Conservation (phyloP, 768 basidiomycete species). For the Mycena rosella region DNA sequence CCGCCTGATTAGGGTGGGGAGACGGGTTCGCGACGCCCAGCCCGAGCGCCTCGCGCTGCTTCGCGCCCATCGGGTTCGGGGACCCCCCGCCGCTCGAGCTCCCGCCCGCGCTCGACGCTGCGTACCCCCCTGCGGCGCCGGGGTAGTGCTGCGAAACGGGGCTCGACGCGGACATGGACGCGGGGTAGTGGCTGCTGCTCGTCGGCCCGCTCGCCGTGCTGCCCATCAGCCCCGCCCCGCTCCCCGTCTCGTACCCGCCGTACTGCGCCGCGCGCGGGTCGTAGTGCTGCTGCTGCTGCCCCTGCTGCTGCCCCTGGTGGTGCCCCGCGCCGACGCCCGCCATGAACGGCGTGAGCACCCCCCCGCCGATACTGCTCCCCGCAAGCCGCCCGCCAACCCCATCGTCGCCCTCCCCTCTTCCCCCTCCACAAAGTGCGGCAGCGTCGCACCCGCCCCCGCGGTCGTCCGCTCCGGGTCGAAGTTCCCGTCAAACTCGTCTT, state of each 20-base stretch:
- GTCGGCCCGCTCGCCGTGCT: too few species aligned
- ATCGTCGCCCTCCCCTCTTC: slow-evolving; percentile 32
- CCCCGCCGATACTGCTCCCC: slow-evolving; percentile 46
- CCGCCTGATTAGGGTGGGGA: too few species aligned
- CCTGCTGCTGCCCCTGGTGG: slow-evolving; percentile 6
- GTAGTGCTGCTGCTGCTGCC: slow-evolving; percentile 12
- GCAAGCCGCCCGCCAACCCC: slow-evolving; percentile 52
- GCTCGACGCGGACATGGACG: too few species aligned
- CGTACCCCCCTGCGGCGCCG: too few species aligned
- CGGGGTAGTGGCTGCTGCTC: slow-evolving; percentile 19
- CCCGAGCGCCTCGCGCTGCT: slow-evolving; percentile 34
- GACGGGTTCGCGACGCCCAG: slow-evolving; percentile 28
- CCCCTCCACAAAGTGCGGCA: slow-evolving; percentile 9
- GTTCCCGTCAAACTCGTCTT: slow-evolving; percentile 53
- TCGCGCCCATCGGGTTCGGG: slow-evolving; percentile 35
- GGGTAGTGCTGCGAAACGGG: too few species aligned
- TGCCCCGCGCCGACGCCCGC: slow-evolving; percentile 16
- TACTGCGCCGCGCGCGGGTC: neutral
- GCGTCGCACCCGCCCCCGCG: slow-evolving; percentile 30
- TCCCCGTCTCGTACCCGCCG: slow-evolving; percentile 10
- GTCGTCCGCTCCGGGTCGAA: slow-evolving; percentile 53
- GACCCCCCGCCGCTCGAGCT: slow-evolving; percentile 12
- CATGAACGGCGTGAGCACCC: slow-evolving; percentile 51
- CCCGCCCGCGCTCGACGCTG: neutral
- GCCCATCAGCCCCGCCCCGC: slow-evolving; percentile 7